phyloP scores from a whole-genome alignment of 2,329 filamentous ascomycete genomes.

The Penicillium oxalicum region DNA sequence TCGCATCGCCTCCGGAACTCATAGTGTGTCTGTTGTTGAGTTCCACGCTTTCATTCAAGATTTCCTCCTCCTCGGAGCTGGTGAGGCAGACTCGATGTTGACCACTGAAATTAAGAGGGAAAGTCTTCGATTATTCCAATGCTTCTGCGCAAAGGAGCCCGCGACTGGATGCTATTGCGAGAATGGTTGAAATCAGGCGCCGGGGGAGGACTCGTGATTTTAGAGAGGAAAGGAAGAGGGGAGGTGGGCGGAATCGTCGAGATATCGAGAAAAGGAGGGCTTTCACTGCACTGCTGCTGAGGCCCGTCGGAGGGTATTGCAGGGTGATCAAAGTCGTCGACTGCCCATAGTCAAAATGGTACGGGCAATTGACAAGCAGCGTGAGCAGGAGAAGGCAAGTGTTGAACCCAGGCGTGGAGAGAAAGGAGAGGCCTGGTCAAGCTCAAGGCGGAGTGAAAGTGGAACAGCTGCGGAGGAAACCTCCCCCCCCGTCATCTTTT shows the following conservation, averaged over 20 bases:
- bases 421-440: constrained; percentile 16
- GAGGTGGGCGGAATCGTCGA: not conserved
- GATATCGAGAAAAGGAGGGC: constrained; percentile 14
- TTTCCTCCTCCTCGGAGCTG: constrained; percentile 6
- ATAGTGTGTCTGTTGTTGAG: constrained; percentile 39
- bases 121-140: no score
- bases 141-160: no score
- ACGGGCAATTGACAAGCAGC: constrained; percentile 9
- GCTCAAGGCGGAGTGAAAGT: constrained; percentile 19
- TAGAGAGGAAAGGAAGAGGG: constrained; percentile 3
- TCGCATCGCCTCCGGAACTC: constrained; percentile 85
- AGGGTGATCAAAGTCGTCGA: constrained; percentile 11
- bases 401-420: constrained; percentile 5
- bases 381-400: not conserved
- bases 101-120: no score
- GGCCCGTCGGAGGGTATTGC: constrained; percentile 12
- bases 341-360: constrained; percentile 10
- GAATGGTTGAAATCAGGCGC: no score
- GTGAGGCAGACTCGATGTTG: not conserved
- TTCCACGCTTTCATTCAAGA: constrained; percentile 7
- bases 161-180: no score
- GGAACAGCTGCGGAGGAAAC: constrained; percentile 24
- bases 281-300: constrained; percentile 12
- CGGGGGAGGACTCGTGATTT: not conserved
- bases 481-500: constrained; percentile 15